Conservation (phyloP, 768 basidiomycete species). For the Serendipita sp. region DNA sequence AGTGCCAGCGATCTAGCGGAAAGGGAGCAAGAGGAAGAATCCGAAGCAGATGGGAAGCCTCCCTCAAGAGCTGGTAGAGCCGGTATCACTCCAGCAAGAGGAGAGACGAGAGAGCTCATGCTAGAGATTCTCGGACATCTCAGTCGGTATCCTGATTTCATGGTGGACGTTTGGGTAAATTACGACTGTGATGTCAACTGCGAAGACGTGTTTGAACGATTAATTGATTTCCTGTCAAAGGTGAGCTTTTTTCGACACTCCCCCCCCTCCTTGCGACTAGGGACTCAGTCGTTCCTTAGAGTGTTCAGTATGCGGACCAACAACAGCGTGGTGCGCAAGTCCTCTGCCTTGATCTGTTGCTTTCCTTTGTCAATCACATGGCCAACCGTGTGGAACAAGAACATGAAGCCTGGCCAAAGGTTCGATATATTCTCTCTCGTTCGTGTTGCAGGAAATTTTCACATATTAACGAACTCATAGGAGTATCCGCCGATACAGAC, state of each 20-base stretch:
- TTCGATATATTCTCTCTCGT: constrained; percentile 21
- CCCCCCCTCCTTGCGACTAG: not conserved
- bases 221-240: constrained; percentile 78
- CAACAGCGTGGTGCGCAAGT: constrained; percentile 69
- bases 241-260: constrained; percentile 26
- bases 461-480: constrained; percentile 22
- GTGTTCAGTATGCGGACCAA: constrained; percentile 47
- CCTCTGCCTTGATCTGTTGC: constrained; percentile 72
- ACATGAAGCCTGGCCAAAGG: constrained; percentile 46
- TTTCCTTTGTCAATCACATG: constrained; percentile 84
- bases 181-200: constrained; percentile 96
- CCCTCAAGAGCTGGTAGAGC: constrained; percentile 28
- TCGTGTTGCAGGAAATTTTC: not conserved
- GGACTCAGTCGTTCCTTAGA: constrained; percentile 27
- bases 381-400: constrained; percentile 43
- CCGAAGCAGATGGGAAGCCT: constrained; percentile 26
- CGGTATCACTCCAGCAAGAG: constrained; percentile 59
- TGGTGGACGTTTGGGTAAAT: constrained; percentile 91
- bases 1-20: constrained; percentile 27
- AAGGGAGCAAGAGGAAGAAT: constrained; percentile 30
- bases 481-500: constrained; percentile 38
- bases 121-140: constrained; percentile 75
- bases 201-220: constrained; percentile 85
- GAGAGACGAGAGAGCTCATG: constrained; percentile 78
- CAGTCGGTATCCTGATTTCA: constrained; percentile 71